Percentiles rank a stretch among this genome's conserved stretches.
phyloP scores from a whole-genome alignment of 2,329 filamentous ascomycete genomes.

The Fusarium marasasianum region DNA sequence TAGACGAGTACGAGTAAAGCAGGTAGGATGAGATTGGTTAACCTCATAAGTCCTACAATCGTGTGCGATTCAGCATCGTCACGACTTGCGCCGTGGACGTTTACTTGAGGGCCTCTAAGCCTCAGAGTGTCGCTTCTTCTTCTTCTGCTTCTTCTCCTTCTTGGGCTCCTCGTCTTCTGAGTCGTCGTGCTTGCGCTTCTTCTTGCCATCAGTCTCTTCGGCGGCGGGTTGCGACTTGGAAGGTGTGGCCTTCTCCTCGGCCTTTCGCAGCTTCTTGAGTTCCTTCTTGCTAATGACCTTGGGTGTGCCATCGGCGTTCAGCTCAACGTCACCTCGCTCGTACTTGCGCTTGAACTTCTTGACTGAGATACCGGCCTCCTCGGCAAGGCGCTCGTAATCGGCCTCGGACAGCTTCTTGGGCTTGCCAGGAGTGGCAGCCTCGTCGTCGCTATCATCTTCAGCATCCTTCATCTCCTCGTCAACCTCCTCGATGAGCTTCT shows the following conservation, averaged over 20 bases:
- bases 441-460: constrained; percentile 50
- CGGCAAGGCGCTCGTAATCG: constrained; percentile 69
- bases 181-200: constrained; percentile 76
- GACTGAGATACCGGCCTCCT: constrained; percentile 73
- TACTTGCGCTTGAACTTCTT: constrained; percentile 83
- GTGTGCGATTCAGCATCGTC: constrained; percentile 36
- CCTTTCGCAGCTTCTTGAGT: constrained; percentile 75
- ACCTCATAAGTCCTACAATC: constrained; percentile 22
- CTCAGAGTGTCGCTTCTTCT: constrained; percentile 56
- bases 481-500: constrained; percentile 55
- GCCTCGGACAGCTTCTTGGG: constrained; percentile 61
- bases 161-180: constrained; percentile 70
- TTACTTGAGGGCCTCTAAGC: constrained; percentile 41
- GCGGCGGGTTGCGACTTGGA: constrained; percentile 55
- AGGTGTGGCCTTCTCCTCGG: constrained; percentile 60
- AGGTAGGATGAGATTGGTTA: constrained; percentile 25
- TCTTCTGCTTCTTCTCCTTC: constrained; percentile 66
- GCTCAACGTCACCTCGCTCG: constrained; percentile 77
- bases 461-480: constrained; percentile 58
- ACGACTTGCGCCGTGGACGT: constrained; percentile 20
- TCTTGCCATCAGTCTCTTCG: constrained; percentile 53
- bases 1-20: constrained; percentile 43
- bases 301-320: constrained; percentile 72
- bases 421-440: constrained; percentile 47
- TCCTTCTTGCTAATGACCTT: constrained; percentile 79